Evolutionary conservation across 768 basidiomycete genomes (phyloP).

Genomic region (Termitomyces titanicus): DNA sequence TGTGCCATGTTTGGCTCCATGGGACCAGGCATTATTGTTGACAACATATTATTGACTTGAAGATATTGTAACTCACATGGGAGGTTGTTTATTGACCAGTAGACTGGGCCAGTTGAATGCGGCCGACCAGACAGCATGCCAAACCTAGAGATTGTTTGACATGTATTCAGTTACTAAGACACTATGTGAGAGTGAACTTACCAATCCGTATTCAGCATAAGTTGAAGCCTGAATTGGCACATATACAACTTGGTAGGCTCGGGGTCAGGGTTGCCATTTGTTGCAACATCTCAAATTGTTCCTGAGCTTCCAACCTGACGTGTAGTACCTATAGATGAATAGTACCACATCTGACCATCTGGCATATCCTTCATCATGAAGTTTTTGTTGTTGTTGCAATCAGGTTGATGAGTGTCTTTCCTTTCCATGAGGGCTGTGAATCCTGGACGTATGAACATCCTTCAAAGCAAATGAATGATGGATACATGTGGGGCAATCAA

Average conservation of each 20-base stretch:
- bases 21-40: too few species aligned
- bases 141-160: too few species aligned
- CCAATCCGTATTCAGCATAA: too few species aligned
- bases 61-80: slow-evolving; percentile 18
- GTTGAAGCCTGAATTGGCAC: too few species aligned
- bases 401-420: not conserved
- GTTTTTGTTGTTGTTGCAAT: not conserved
- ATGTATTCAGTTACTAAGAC: too few species aligned
- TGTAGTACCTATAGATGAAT: not conserved
- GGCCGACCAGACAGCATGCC: too few species aligned
- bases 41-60: too few species aligned
- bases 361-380: too few species aligned
- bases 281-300: not conserved
- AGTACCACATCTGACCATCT: too few species aligned
- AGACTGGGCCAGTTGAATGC: too few species aligned
- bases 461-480: not conserved
- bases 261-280: too few species aligned
- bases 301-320: not conserved
- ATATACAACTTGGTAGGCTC: not conserved
- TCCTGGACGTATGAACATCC: not conserved
- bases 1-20: slow-evolving; percentile 20
- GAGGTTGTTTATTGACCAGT: slow-evolving; percentile 20
- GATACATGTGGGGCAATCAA: not conserved
- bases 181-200: too few species aligned
- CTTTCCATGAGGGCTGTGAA: not conserved